Base-by-base conservation (phyloP, 495 filamentous ascomycete species). In the Podospora tetraspora region DNA sequence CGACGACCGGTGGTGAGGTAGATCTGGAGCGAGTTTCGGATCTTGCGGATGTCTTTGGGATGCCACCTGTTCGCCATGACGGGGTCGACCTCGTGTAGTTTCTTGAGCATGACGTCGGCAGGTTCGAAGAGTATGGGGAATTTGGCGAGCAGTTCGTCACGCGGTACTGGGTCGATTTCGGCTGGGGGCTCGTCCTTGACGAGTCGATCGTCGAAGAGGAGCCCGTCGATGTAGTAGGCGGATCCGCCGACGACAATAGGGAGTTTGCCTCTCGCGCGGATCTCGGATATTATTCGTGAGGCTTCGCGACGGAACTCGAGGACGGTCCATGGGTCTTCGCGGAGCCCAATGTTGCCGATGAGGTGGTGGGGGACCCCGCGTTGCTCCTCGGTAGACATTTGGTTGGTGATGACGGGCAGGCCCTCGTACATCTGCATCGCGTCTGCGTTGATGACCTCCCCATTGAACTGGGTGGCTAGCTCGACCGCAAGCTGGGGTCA, bases 381-480 rank as follows among this genome's bases (percentile, higher is more conserved):
- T 74, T 88, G 88, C 74, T 99, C 94, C 25, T 86, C 84, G 13
- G 75, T 59, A 0, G 91, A 83, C 68, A 97, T 88, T 75, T 98
- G 94, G 78, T 99, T 99, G 21, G 96, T 99, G 66, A 97, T 94
- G 70, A 98, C 91, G 1, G 95, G 93, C 22, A 99, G 82, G 10
- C 94, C 96, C 37, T 87, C 83, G 73, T 99, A 99, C 85, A 99
- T 89, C 76, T 98, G 96, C 92, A 99, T 95, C n/a, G 95, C 95
- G 81, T 99, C 96, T 62, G 91, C 93, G 75, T 99, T 99, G 82
- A 99, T 92, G 64, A 99, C 86, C 79, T 99, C 96, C 70, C 96
- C 96, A 78, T 96, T 91, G 79, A 91, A 94, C 37, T 84, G 85
- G 43, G 83, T 82, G 4, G 96, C 95, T 30, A 99, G 76, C 60